Conservation (phyloP, 495 filamentous ascomycete genomes). For the Corynascus novoguineensis region DNA sequence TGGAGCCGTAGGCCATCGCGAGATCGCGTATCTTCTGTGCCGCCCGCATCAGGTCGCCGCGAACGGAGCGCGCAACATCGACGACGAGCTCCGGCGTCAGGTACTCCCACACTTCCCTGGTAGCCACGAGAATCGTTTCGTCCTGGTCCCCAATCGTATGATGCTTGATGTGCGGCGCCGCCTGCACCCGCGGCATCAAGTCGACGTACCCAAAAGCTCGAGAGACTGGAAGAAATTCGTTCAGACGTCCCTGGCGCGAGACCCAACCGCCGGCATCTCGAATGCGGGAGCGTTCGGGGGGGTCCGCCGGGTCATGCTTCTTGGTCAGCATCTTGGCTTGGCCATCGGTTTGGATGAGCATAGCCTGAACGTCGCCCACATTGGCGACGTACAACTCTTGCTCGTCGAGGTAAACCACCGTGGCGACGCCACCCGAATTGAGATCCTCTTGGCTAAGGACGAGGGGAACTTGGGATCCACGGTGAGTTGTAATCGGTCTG, state of each 20-base stretch:
- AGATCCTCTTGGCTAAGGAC: constrained; percentile 83
- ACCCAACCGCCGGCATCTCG: constrained; percentile 94
- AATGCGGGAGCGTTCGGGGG: constrained; percentile 77
- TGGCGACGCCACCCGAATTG: constrained; percentile 82
- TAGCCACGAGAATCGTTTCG: constrained; percentile 88
- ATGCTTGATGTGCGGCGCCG: constrained; percentile 77
- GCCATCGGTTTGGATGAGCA: constrained; percentile 85
- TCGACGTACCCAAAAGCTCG: constrained; percentile 92
- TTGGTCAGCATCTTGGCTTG: constrained; percentile 71
- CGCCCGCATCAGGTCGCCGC: constrained; percentile 87
- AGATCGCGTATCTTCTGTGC: constrained; percentile 92
- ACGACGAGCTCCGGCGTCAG: constrained; percentile 80
- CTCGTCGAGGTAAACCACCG: constrained; percentile 79
- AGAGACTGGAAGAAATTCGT: constrained; percentile 85
- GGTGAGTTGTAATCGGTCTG: constrained; percentile 55
- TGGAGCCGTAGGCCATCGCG: constrained; percentile 90
- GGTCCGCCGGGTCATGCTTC: constrained; percentile 87
- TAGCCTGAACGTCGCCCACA: constrained; percentile 89
- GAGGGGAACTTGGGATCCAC: constrained; percentile 60
- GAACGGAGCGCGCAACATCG: constrained; percentile 81
- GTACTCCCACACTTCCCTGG: constrained; percentile 90
- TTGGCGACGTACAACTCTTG: constrained; percentile 93
- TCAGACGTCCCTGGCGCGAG: constrained; percentile 86
- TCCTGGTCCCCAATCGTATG: constrained; percentile 80
- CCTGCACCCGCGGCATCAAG: constrained; percentile 87